Conservation (phyloP, 768 basidiomycete species). For the Chalciporus piperatus region DNA sequence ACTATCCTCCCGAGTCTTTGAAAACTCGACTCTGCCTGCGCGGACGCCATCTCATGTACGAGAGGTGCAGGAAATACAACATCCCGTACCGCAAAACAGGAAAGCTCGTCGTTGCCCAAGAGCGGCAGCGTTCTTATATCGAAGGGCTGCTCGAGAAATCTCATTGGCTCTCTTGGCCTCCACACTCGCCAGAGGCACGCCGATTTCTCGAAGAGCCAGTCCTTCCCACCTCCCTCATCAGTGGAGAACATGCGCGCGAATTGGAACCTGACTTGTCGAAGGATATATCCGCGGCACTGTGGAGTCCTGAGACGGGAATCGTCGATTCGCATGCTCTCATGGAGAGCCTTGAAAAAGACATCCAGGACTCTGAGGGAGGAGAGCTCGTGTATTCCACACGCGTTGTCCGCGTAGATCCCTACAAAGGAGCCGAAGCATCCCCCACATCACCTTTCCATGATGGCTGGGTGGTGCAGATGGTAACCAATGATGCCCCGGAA, state of each 20-base stretch:
- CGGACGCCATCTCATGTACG: conserved; percentile 82
- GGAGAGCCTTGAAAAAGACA: conserved; percentile 78
- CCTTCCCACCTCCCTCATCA: conserved; percentile 67
- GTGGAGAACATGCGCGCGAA: conserved; percentile 60
- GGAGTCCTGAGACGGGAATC: conserved; percentile 87
- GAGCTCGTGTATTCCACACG: conserved; percentile 75
- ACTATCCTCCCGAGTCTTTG: conserved; percentile 79
- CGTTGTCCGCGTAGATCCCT: conserved; percentile 83
- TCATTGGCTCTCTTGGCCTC: conserved; percentile 49
- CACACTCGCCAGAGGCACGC: conserved; percentile 30
- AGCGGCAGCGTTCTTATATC: conserved; percentile 68
- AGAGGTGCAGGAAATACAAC: conserved; percentile 57
- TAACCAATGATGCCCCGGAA: conserved; percentile 49
- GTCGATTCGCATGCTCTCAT: conserved; percentile 85
- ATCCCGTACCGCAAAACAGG: conserved; percentile 75
- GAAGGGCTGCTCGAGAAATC: conserved; percentile 65
- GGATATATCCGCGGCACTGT: conserved; percentile 69
- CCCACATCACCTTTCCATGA: conserved; percentile 38
- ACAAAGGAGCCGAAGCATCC: conserved; percentile 26
- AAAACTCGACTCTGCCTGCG: conserved; percentile 86
- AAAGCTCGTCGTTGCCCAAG: conserved; percentile 85
- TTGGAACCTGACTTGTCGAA: conserved; percentile 82
- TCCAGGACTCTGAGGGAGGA: conserved; percentile 64
- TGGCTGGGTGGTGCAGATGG: conserved; percentile 89
- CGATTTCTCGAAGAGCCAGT: conserved; percentile 31